Percentiles rank a stretch among this genome's conserved stretches.
Conservation (phyloP, 2,329 filamentous ascomycete species). For the Epicoccum sorghinum region DNA sequence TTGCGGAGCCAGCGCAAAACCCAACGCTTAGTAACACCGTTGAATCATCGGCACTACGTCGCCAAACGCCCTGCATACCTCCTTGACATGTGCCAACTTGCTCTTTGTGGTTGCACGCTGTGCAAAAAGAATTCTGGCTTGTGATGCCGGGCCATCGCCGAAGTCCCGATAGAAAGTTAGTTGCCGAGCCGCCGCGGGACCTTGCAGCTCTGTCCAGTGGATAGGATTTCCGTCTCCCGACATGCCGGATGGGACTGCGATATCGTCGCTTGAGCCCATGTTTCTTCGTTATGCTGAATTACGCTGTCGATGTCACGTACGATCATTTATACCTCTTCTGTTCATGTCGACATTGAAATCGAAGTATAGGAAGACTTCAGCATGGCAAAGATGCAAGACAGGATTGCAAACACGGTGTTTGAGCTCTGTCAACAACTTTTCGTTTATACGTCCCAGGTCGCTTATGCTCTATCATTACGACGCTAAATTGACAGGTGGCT, state of each 20-base stretch:
- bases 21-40: conserved; percentile 1
- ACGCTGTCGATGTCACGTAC: no score
- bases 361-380: no score
- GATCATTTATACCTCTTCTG: no score
- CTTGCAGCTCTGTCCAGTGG: conserved; percentile 7
- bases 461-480: no score
- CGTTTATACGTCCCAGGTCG: no score
- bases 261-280: no score
- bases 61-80: background rate
- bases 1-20: conserved; percentile 1
- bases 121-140: background rate
- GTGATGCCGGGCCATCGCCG: conserved; percentile 9
- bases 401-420: no score
- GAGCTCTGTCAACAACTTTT: no score
- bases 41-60: background rate
- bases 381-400: no score
- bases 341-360: no score
- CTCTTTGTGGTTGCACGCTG: background rate
- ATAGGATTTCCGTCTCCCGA: background rate
- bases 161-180: conserved; percentile 3
- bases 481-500: no score
- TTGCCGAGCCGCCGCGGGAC: conserved; percentile 4
- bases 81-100: background rate
- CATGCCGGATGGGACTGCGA: background rate
- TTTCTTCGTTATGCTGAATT: no score